Conservation (phyloP, 139 green algal genomes). For the Asterochloris sp. region DNA sequence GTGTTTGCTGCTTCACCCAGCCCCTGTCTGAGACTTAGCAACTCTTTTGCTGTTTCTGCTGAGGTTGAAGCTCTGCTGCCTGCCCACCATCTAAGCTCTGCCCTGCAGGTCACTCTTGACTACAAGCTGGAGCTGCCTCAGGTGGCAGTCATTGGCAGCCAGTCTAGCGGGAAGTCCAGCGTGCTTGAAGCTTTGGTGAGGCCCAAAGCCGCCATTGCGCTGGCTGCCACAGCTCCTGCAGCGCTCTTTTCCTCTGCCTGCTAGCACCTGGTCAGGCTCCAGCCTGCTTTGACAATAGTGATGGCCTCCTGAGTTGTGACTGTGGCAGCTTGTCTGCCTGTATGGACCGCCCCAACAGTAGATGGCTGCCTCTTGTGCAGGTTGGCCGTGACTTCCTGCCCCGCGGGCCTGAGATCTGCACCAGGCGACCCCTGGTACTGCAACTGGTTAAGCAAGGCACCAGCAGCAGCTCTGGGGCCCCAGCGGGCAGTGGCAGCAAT, state of each 20-base stretch:
- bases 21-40: not conserved
- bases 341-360: not conserved
- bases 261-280: not conserved
- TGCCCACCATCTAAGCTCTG: not conserved
- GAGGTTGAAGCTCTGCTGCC: not conserved
- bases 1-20: no score
- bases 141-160: conserved; percentile 92
- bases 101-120: conserved; percentile 68
- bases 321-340: not conserved
- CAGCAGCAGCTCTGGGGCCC: not conserved
- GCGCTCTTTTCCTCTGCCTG: no score
- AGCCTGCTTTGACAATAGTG: not conserved
- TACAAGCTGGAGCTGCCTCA: conserved; percentile 84
- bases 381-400: conserved; percentile 94
- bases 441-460: conserved; percentile 66
- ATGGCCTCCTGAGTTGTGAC: not conserved
- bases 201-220: no score
- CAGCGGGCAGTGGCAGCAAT: not conserved
- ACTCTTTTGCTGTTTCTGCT: not conserved
- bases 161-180: conserved; percentile 91
- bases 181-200: conserved; percentile 94
- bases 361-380: conserved; percentile 35
- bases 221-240: not conserved
- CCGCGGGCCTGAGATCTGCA: conserved; percentile 90
- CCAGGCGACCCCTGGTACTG: conserved; percentile 84